phyloP scores from a whole-genome alignment of 108 stramenopile species.

The Licmophora abbreviata region DNA sequence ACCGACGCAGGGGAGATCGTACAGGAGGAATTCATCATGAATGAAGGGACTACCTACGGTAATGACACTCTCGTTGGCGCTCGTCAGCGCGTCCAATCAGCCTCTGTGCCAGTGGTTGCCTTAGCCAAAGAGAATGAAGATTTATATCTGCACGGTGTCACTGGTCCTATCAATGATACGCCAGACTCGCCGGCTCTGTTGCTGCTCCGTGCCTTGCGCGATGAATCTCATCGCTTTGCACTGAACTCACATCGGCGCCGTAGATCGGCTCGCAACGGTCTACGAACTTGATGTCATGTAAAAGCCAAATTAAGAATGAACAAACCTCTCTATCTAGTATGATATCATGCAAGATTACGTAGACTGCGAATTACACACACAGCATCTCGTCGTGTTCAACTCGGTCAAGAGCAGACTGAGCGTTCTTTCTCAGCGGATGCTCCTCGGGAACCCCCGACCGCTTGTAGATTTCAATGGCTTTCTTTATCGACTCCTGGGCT shows the following conservation, averaged over 20 bases:
- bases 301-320: no score
- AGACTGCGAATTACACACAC: conserved; percentile 40
- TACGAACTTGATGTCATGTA: no score
- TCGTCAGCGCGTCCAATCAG: no score
- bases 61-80: not conserved
- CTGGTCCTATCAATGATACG: conserved; percentile 26
- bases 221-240: conserved; percentile 68
- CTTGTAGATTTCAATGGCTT: conserved; percentile 49
- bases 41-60: conserved; percentile 3
- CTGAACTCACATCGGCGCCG: conserved; percentile 16
- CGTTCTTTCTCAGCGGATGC: conserved; percentile 31
- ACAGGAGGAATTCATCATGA: not conserved
- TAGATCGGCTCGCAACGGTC: conserved; percentile 5
- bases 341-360: no score
- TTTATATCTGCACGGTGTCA: conserved; percentile 19
- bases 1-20: not conserved
- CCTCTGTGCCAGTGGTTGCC: conserved; percentile 28
- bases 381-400: conserved; percentile 48
- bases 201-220: conserved; percentile 46
- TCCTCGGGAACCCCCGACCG: conserved; percentile 34
- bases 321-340: no score
- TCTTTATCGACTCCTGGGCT: conserved; percentile 32
- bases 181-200: conserved; percentile 45
- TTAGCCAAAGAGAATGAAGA: conserved; percentile 50
- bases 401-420: conserved; percentile 25